Conservation (phyloP, 345 rosid species). For the Corchorus olitorius region DNA sequence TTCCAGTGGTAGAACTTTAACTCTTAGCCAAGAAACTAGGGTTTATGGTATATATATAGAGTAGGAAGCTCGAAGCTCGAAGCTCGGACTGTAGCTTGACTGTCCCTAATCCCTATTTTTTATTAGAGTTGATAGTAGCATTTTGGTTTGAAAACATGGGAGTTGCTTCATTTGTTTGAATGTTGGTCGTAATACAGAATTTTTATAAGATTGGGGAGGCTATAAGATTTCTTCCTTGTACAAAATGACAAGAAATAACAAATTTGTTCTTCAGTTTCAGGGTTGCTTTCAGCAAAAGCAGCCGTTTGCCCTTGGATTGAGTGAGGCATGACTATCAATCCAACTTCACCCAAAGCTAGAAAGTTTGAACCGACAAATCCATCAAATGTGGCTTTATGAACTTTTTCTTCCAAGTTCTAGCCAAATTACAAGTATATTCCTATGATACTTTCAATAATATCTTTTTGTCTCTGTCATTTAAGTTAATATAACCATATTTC, state of each 20-base stretch:
- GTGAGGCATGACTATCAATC: background rate
- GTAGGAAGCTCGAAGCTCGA: slow-evolving; percentile 3
- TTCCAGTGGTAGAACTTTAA: background rate
- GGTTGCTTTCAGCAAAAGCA: background rate
- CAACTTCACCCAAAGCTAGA: background rate
- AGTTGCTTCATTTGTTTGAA: background rate
- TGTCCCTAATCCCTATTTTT: background rate
- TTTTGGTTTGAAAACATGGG: slow-evolving; percentile 4
- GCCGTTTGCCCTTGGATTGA: background rate
- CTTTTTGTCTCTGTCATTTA: background rate
- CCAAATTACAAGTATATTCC: background rate
- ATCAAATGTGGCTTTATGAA: background rate
- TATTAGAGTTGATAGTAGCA: background rate
- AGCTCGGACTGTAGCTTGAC: slow-evolving; percentile 2
- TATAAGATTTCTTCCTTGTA: background rate
- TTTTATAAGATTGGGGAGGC: background rate
- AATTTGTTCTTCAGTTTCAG: background rate
- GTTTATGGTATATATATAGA: background rate
- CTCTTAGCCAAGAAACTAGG: background rate
- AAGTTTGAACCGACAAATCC: background rate
- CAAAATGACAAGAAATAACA: slow-evolving; percentile 13
- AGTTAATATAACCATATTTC: background rate
- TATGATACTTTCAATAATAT: background rate
- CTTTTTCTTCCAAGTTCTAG: background rate
- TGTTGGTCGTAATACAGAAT: background rate